A percentile compares a stretch with the other conserved stretches of the same genome.
phyloP scores from a whole-genome alignment of 345 rosid genomes.

The Mallotus nudiflorus region DNA sequence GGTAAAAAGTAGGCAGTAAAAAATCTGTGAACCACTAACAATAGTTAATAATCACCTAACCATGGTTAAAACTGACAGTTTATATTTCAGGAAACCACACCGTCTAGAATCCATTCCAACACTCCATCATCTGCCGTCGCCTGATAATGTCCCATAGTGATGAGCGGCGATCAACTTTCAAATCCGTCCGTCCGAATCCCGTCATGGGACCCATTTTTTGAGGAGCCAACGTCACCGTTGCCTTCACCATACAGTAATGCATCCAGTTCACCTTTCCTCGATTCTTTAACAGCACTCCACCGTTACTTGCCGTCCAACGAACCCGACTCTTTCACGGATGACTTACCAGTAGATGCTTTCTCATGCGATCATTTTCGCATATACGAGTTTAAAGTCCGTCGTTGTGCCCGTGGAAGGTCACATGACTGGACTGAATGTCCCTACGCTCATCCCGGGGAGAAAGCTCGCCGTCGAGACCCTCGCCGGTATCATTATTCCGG shows the following conservation, averaged over 20 bases:
- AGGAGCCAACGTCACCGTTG: constrained; percentile 31
- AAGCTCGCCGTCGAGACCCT: constrained; percentile 91
- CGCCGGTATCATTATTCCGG: constrained; percentile 62
- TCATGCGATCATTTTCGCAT: constrained; percentile 60
- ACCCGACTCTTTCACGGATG: constrained; percentile 39
- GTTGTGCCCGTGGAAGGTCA: constrained; percentile 64
- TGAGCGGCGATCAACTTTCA: constrained; percentile 47
- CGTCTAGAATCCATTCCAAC: neutral
- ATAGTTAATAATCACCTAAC: constrained; percentile 38
- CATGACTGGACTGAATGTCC: constrained; percentile 98
- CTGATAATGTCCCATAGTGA: constrained; percentile 38
- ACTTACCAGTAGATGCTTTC: constrained; percentile 23
- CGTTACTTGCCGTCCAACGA: constrained; percentile 75
- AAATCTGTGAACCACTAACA: constrained; percentile 21
- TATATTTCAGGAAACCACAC: constrained; percentile 26
- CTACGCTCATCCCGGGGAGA: constrained; percentile 85
- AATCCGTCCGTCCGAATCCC: constrained; percentile 64
- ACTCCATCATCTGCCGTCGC: neutral
- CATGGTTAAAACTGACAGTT: constrained; percentile 37
- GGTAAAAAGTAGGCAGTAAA: constrained; percentile 29
- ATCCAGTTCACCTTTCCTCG: constrained; percentile 38
- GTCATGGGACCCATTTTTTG: constrained; percentile 47
- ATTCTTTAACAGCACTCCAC: constrained; percentile 51
- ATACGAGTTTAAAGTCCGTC: constrained; percentile 78
- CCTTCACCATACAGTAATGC: constrained; percentile 34